Evolutionary conservation across 768 basidiomycete species (phyloP).

Genomic region (Mycena polygramma): DNA sequence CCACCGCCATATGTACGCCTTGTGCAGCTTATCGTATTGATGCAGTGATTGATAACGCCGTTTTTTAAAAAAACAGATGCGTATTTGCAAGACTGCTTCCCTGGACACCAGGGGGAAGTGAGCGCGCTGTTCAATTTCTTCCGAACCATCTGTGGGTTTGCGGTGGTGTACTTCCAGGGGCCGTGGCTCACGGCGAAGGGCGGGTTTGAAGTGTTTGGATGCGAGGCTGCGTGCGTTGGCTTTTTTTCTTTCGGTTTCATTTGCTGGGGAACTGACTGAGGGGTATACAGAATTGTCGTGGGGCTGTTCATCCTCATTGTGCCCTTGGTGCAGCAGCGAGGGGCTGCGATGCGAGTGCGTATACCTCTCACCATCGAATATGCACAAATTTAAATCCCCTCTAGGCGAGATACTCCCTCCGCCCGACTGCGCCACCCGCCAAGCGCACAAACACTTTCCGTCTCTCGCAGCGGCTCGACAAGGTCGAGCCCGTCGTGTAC

Average conservation of each 20-base stretch:
- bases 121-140: conserved; percentile 59
- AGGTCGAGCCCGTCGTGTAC: conserved; percentile 4
- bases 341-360: conserved; percentile 50
- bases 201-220: conserved; percentile 58
- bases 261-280: neutral
- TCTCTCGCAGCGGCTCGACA: conserved; percentile 27
- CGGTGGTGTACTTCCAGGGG: conserved; percentile 62
- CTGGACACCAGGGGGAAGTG: conserved; percentile 55
- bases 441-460: conserved; percentile 27
- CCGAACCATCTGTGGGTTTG: conserved; percentile 54
- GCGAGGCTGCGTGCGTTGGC: conserved; percentile 55
- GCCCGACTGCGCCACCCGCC: neutral
- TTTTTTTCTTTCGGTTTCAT: neutral
- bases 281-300: conserved; percentile 43
- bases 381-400: neutral
- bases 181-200: conserved; percentile 58
- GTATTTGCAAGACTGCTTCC: conserved; percentile 55
- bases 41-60: neutral
- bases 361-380: neutral
- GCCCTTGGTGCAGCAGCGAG: conserved; percentile 51
- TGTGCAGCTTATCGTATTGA: neutral
- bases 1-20: conserved; percentile 52
- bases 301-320: conserved; percentile 53
- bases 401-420: conserved; percentile 21
- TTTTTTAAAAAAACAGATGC: conserved; percentile 44